These are phyloP conservation scores for Dorcoceras hygrometricum DNA, from an alignment of 257 asterid genomes.

Conservation along the genomic window DNA sequence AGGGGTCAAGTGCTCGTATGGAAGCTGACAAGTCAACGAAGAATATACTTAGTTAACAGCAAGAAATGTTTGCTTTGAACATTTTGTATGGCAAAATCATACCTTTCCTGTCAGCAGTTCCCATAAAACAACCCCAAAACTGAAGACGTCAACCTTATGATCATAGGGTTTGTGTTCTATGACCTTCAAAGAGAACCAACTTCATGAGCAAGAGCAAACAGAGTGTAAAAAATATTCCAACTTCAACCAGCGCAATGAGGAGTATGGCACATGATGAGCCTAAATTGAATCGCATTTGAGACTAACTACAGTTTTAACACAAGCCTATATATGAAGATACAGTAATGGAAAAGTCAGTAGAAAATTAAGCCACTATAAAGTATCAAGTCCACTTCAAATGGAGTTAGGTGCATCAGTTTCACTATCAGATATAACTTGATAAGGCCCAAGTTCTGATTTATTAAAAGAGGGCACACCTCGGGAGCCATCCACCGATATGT, in stretches of 20 bases:
- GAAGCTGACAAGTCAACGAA: constrained; percentile 54
- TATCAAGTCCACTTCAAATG: background rate
- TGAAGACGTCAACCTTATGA: constrained; percentile 91
- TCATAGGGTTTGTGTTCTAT: constrained; percentile 93
- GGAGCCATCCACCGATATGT: constrained; percentile 99
- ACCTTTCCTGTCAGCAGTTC: constrained; percentile 96
- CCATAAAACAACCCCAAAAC: constrained; percentile 93
- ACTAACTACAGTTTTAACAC: background rate
- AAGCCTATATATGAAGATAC: background rate
- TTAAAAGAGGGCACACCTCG: constrained; percentile 56
- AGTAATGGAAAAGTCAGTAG: background rate
- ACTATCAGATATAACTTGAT: background rate
- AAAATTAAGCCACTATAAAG: constrained; percentile 3
- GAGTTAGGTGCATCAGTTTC: background rate
- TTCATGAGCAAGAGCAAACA: constrained; percentile 31
- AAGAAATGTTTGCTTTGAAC: background rate
- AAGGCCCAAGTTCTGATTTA: constrained; percentile 12
- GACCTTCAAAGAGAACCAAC: constrained; percentile 54
- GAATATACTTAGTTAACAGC: constrained; percentile 1
- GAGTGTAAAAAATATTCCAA: constrained; percentile 13
- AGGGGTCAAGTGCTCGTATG: constrained; percentile 92
- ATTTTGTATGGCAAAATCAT: constrained; percentile 11
- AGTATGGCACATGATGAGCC: constrained; percentile 3
- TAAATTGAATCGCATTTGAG: background rate
- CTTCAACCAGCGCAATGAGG: constrained; percentile 13